Evolutionary conservation across 1,139 yeast species (phyloP).

Genomic region (Debaryomyces sp.): DNA sequence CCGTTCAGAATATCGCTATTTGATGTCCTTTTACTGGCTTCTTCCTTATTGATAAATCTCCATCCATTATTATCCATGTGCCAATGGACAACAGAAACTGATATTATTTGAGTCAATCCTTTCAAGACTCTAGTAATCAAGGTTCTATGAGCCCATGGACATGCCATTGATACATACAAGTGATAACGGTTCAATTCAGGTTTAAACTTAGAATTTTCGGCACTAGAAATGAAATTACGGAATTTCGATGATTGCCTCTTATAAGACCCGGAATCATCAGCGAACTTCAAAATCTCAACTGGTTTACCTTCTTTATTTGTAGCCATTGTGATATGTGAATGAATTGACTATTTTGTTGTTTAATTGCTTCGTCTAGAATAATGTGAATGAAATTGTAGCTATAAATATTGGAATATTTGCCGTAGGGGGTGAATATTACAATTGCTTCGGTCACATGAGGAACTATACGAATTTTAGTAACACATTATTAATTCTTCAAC

Average conservation of each 20-base stretch:
- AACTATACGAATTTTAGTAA: neutral
- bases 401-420: neutral
- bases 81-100: conserved; percentile 86
- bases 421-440: neutral
- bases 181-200: conserved; percentile 86
- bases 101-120: conserved; percentile 66
- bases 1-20: conserved; percentile 52
- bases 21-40: conserved; percentile 19
- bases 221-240: conserved; percentile 62
- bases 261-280: conserved; percentile 55
- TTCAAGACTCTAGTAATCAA: conserved; percentile 75
- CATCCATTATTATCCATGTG: conserved; percentile 84
- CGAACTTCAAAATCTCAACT: conserved; percentile 45
- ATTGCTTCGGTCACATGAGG: neutral
- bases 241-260: conserved; percentile 50
- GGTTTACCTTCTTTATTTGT: conserved; percentile 1
- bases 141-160: conserved; percentile 97
- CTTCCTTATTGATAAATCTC: conserved; percentile 59
- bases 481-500: neutral
- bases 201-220: conserved; percentile 61
- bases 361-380: neutral
- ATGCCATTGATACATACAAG: conserved; percentile 82
- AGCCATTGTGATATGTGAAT: neutral
- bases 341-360: neutral
- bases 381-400: neutral